Evolutionary conservation across 768 basidiomycete species (phyloP).

Genomic region (Lentinula lateritia): DNA sequence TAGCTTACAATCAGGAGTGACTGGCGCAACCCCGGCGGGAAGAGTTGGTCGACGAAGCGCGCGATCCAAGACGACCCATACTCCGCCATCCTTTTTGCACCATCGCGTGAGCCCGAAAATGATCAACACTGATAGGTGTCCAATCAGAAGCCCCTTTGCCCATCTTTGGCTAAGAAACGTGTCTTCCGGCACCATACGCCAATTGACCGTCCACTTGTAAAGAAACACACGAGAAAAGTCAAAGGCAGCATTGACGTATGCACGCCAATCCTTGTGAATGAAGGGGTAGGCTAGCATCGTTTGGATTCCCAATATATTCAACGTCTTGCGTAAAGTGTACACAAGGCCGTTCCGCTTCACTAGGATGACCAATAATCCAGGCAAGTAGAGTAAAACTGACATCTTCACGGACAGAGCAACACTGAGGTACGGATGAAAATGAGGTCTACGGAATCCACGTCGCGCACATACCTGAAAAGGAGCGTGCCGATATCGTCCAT

Average conservation of each 20-base stretch:
- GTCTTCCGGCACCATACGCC: slow-evolving; percentile 82
- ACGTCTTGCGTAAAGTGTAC: slow-evolving; percentile 43
- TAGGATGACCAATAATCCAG: slow-evolving; percentile 77
- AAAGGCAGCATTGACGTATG: slow-evolving; percentile 77
- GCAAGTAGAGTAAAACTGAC: slow-evolving; percentile 87
- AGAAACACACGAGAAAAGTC: slow-evolving; percentile 85
- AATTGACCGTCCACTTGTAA: slow-evolving; percentile 98
- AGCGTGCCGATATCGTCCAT: slow-evolving; percentile 59
- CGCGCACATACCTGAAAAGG: slow-evolving; percentile 61
- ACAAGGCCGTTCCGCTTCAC: slow-evolving; percentile 68
- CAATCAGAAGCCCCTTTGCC: slow-evolving; percentile 56
- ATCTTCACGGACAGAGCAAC: slow-evolving; percentile 90
- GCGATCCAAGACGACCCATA: slow-evolving; percentile 43
- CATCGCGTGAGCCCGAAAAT: slow-evolving; percentile 70
- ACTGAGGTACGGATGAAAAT: slow-evolving; percentile 30
- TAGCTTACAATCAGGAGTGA: slow-evolving; percentile 61
- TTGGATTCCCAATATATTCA: slow-evolving; percentile 47
- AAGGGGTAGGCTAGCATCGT: slow-evolving; percentile 65
- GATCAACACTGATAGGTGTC: slow-evolving; percentile 55
- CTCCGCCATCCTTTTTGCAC: slow-evolving; percentile 73
- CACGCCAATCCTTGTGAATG: slow-evolving; percentile 48
- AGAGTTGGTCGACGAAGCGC: slow-evolving; percentile 46
- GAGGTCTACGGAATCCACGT: not conserved
- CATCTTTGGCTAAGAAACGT: slow-evolving; percentile 64
- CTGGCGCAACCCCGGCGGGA: slow-evolving; percentile 38